Evolutionary conservation across 192 early-diverging fungal species (phyloP).

Genomic region (Backusella parvicylindrica): DNA sequence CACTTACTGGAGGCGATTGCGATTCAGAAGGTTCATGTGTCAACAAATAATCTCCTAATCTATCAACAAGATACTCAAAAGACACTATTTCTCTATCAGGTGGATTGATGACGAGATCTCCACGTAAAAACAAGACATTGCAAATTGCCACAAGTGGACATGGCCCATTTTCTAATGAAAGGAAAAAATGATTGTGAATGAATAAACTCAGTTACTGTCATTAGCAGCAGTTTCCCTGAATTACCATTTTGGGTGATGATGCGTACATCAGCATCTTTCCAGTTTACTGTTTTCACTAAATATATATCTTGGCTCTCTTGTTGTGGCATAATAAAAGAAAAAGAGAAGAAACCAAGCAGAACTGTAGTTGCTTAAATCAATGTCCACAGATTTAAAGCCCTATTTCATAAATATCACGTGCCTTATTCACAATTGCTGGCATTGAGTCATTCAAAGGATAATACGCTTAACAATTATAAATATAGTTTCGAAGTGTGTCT

Average conservation of each 20-base stretch:
- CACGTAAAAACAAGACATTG: conserved; percentile 79
- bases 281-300: conserved; percentile 71
- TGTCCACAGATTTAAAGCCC: too few relatives aligned
- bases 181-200: not conserved
- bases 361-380: not conserved
- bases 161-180: conserved; percentile 74
- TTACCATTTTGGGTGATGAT: conserved; percentile 87
- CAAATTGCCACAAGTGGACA: conserved; percentile 84
- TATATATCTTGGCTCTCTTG: conserved; percentile 42
- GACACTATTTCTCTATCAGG: conserved; percentile 50
- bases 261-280: conserved; percentile 54
- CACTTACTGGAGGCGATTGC: not conserved
- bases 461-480: too few relatives aligned
- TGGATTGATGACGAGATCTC: conserved; percentile 56
- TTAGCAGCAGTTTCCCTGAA: not conserved
- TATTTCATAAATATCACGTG: too few relatives aligned
- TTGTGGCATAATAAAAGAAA: not conserved
- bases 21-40: conserved; percentile 31
- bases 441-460: too few relatives aligned
- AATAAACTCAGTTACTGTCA: not conserved
- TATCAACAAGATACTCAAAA: conserved; percentile 64
- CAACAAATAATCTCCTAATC: conserved; percentile 77
- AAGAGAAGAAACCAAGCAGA: not conserved
- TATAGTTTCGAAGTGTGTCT: too few relatives aligned
- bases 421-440: too few relatives aligned